Evolutionary conservation across 257 asterid species (phyloP).

Genomic region (Leonotis leonurus): DNA sequence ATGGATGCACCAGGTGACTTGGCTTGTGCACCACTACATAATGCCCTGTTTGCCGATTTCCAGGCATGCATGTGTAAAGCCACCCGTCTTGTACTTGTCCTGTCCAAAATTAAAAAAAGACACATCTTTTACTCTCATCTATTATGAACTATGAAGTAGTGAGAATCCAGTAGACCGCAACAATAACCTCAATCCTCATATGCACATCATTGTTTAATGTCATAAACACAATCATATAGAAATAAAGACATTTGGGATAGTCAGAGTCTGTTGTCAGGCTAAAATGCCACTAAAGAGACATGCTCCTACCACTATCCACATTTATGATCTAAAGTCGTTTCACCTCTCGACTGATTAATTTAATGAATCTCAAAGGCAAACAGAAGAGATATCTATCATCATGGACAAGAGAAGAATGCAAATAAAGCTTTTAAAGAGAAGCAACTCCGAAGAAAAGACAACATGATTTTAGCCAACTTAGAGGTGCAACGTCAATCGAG

Average conservation of each 20-base stretch:
- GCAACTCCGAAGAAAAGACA: not conserved
- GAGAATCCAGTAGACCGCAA: not conserved
- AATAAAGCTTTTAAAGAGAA: not conserved
- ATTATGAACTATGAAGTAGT: not conserved
- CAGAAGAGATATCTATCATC: not conserved
- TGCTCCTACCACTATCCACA: not conserved
- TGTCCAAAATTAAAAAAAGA: slow-evolving; percentile 7
- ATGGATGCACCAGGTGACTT: slow-evolving; percentile 26
- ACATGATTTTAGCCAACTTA: not conserved
- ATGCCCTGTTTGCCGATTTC: slow-evolving; percentile 38
- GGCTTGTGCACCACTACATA: slow-evolving; percentile 39
- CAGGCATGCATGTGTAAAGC: slow-evolving; percentile 16
- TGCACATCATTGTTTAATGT: not conserved
- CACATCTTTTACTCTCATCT: not conserved
- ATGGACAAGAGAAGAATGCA: not conserved
- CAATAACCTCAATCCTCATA: not conserved
- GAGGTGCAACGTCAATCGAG: not conserved
- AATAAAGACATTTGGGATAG: not conserved
- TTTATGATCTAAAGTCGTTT: not conserved
- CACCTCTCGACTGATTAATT: not conserved
- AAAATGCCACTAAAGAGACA: not conserved
- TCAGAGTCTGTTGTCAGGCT: not conserved
- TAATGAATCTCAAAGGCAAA: not conserved
- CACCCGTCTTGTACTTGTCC: slow-evolving; percentile 46
- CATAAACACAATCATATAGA: not conserved